Percentiles rank a stretch among this genome's conserved stretches.
Evolutionary conservation across 495 filamentous ascomycete genomes (phyloP).

Genomic region (Bathelium albidoporum): DNA sequence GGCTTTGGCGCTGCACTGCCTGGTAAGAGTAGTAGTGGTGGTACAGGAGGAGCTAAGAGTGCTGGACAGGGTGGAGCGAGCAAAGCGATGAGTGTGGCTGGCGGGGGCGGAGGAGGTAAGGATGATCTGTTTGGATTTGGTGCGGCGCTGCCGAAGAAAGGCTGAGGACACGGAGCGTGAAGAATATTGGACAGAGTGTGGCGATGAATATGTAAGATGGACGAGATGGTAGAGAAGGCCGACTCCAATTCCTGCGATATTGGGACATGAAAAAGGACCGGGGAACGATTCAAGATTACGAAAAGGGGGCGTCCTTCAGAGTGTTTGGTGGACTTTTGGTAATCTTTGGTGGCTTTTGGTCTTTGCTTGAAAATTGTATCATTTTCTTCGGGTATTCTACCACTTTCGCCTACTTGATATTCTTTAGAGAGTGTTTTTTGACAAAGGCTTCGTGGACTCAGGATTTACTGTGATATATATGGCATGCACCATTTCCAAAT

Average conservation of each 20-base stretch:
- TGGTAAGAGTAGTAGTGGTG: neutral
- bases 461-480: no score
- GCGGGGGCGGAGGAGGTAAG: neutral
- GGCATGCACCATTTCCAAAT: no score
- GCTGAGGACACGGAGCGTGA: neutral
- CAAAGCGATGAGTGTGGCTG: neutral
- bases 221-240: neutral
- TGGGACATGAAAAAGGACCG: neutral
- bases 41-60: neutral
- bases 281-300: neutral
- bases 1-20: neutral
- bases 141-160: neutral
- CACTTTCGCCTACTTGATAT: no score
- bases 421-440: no score
- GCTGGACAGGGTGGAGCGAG: neutral
- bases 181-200: neutral
- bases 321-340: no score
- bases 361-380: no score
- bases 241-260: neutral
- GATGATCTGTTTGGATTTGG: conserved; percentile 1
- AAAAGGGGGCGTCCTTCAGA: no score
- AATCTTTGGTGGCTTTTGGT: no score
- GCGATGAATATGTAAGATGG: neutral
- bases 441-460: no score
- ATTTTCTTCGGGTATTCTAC: no score